A percentile compares a stretch with the other conserved stretches of the same genome.
phyloP scores from a whole-genome alignment of 371 early-diverging fungal species.

The Mucor lusitanicus region DNA sequence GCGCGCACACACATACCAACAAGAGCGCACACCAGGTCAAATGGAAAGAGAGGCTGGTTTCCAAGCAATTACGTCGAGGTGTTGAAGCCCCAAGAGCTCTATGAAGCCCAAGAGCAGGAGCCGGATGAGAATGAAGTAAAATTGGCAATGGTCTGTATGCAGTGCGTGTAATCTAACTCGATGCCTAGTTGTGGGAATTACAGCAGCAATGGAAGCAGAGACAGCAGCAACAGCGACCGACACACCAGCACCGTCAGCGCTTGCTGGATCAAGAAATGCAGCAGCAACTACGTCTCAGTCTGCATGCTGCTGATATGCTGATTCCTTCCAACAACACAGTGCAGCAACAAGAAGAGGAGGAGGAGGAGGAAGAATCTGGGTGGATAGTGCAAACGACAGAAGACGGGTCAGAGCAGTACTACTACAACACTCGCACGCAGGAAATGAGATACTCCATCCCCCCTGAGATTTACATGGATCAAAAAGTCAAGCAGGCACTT shows the following conservation, averaged over 20 bases:
- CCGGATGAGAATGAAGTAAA: constrained; percentile 22
- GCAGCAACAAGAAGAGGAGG: neutral
- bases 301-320: constrained; percentile 24
- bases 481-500: constrained; percentile 2
- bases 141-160: neutral
- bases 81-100: constrained; percentile 19
- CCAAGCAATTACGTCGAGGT: constrained; percentile 83
- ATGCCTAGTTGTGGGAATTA: constrained; percentile 15
- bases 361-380: constrained; percentile 1
- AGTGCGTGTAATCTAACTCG: constrained; percentile 33
- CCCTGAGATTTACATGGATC: constrained; percentile 21
- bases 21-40: constrained; percentile 40
- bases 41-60: constrained; percentile 83
- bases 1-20: neutral
- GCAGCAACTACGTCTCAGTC: constrained; percentile 24
- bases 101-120: constrained; percentile 6
- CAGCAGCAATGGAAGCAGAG: constrained; percentile 9
- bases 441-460: constrained; percentile 61
- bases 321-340: neutral
- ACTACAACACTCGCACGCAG: constrained; percentile 51
- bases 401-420: constrained; percentile 59
- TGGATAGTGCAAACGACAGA: constrained; percentile 60
- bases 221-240: constrained; percentile 1
- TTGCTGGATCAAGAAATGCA: constrained; percentile 7
- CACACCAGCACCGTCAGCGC: constrained; percentile 8